Evolutionary conservation across 2,329 filamentous ascomycete species (phyloP).

Genomic region (Xylaria sp.): DNA sequence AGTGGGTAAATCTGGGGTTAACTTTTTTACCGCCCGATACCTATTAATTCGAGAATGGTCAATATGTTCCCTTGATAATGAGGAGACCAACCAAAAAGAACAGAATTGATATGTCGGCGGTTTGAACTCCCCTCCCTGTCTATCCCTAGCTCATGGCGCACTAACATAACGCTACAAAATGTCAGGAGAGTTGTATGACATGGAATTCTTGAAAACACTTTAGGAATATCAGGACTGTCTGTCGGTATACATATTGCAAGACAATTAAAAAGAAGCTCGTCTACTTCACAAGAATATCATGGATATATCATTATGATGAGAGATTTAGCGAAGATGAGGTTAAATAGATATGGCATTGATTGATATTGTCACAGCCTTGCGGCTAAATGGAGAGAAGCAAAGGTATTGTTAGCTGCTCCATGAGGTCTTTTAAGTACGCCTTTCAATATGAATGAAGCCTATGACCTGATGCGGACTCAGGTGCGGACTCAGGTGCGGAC

Average conservation of each 20-base stretch:
- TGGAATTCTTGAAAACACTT: too few species aligned
- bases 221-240: too few species aligned
- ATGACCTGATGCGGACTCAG: not conserved
- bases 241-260: too few species aligned
- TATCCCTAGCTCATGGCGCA: not conserved
- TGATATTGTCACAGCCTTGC: slow-evolving; percentile 17
- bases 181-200: too few species aligned
- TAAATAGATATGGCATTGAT: not conserved
- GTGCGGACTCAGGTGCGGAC: too few species aligned
- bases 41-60: not conserved
- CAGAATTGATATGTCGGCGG: not conserved
- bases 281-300: not conserved
- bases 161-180: not conserved
- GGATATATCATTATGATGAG: too few species aligned
- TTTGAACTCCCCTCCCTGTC: not conserved
- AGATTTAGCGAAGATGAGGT: not conserved
- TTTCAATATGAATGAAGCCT: not conserved
- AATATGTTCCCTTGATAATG: too few species aligned
- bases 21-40: not conserved
- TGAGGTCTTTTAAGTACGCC: not conserved
- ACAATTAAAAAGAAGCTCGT: slow-evolving; percentile 3
- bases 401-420: not conserved
- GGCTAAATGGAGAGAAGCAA: slow-evolving; percentile 4
- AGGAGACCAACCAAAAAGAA: not conserved
- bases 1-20: slow-evolving; percentile 11